Evolutionary conservation across 768 basidiomycete species (phyloP), one percentile per base, ranked within the genome.

Genomic region (Termitomyces sp.): DNA sequence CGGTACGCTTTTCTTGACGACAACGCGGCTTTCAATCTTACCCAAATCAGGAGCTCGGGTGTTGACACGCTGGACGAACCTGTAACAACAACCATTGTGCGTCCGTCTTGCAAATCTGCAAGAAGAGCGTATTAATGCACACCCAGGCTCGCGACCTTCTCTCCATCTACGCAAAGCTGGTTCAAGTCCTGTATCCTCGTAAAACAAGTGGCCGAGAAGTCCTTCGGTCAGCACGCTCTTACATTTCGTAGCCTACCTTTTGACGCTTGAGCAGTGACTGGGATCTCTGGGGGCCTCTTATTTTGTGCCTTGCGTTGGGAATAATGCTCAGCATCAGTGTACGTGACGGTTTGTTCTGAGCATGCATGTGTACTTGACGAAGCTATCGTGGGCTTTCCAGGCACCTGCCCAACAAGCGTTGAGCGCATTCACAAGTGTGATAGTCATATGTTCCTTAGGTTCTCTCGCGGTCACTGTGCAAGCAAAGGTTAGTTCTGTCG

Each of bases 201-300:
- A 81, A 82, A 60, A 77, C 86, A 7, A 79, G 78, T 5, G 84
- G 84, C 12, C 85, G 91, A 49, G 94, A 94, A 74, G 90, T 94
- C 5, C 73, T 94, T 47, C 82, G 80, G 95, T 92, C 44, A 54
- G 79, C 60, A 48, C 54, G 18, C 22, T 4, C 18, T 1, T 29
- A 41, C 39, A 39, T 56, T 12, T 44, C 6, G 15, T 3, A 4
- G 7, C 36, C 4, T 15, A 22, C 22, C 36, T 36, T 34, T 39
- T 60, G 12, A 54, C 15, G 46, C 41, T 22, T 18, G 29, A 24
- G 12, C 67, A 94, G 94, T 62, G 95, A 98, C 68, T 98, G 95
- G 96, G 96, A 98, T 72, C 80, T 98, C 26, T 98, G 96, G 96
- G 95, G 95, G 3, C 95, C 95, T 12, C 78, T 98, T 3, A 79